Percentiles rank a stretch among this genome's conserved stretches.
These are phyloP conservation scores for Maudiozyma pseudohumilis DNA, from an alignment of 805 yeast genomes.

Conservation along the genomic window DNA sequence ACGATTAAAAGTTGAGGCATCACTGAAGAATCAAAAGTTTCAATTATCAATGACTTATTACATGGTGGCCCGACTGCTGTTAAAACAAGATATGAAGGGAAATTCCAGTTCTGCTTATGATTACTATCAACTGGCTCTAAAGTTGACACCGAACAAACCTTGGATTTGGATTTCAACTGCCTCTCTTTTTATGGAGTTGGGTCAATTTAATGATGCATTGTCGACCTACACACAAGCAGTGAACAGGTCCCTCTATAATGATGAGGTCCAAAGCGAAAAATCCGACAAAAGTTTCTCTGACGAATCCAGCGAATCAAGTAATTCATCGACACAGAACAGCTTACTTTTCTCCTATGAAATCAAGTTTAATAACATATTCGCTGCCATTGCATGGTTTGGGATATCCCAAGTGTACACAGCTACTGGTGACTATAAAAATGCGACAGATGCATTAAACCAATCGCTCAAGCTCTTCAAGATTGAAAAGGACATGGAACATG, in stretches of 20 bases:
- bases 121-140: slow-evolving; percentile 14
- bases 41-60: slow-evolving; percentile 11
- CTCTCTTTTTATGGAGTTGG: slow-evolving; percentile 44
- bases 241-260: slow-evolving; percentile 25
- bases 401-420: slow-evolving; percentile 20
- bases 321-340: background rate
- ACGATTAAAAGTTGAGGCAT: slow-evolving; percentile 6
- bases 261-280: background rate
- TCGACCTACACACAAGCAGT: slow-evolving; percentile 62
- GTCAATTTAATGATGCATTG: slow-evolving; percentile 54
- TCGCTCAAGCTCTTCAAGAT: slow-evolving; percentile 11
- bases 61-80: slow-evolving; percentile 11
- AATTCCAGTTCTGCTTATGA: slow-evolving; percentile 14
- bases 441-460: slow-evolving; percentile 15
- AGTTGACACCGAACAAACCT: slow-evolving; percentile 26
- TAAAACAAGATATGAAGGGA: slow-evolving; percentile 8
- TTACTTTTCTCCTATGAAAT: slow-evolving; percentile 1
- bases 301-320: background rate
- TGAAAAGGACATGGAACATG: slow-evolving; percentile 6
- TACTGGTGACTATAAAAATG: slow-evolving; percentile 12
- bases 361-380: slow-evolving; percentile 13
- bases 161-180: slow-evolving; percentile 62
- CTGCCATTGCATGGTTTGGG: slow-evolving; percentile 24
- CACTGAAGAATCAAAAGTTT: slow-evolving; percentile 3
- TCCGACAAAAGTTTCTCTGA: background rate